A percentile compares a stretch with the other conserved stretches of the same genome.
phyloP scores from a whole-genome alignment of 2,329 filamentous ascomycete genomes.

The Gnomoniopsis smithogilvyi region DNA sequence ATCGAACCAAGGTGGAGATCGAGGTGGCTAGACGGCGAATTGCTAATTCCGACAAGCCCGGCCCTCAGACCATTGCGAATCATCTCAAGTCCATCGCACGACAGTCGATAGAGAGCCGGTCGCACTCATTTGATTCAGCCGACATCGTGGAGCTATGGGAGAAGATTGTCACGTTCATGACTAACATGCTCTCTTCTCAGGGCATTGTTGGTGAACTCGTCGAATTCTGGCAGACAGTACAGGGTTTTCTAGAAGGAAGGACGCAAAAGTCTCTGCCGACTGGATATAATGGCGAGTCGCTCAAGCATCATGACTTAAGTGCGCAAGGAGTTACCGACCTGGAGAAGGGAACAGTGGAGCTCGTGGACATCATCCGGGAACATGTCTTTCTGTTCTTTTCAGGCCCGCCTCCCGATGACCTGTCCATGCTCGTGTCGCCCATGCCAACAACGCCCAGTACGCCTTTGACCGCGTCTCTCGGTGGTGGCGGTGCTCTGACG shows the following conservation, averaged over 20 bases:
- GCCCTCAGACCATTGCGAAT: conserved; percentile 64
- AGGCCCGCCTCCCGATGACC: conserved; percentile 84
- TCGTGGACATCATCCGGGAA: conserved; percentile 81
- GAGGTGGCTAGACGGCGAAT: conserved; percentile 84
- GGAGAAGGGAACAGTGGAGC: conserved; percentile 72
- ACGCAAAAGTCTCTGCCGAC: conserved; percentile 76
- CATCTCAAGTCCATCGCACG: conserved; percentile 73
- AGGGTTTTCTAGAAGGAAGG: conserved; percentile 84
- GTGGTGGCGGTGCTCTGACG: conserved; percentile 36
- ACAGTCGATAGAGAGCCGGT: conserved; percentile 59
- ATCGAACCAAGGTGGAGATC: conserved; percentile 87
- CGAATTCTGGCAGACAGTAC: conserved; percentile 90
- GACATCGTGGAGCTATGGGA: conserved; percentile 93
- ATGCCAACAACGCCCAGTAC: conserved; percentile 66
- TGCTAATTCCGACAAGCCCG: conserved; percentile 69
- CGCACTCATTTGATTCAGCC: conserved; percentile 68
- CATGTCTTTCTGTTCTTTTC: conserved; percentile 79
- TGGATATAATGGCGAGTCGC: conserved; percentile 79
- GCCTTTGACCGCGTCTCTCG: conserved; percentile 51
- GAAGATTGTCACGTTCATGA: conserved; percentile 73
- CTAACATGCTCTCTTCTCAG: conserved; percentile 68
- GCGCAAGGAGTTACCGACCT: conserved; percentile 67
- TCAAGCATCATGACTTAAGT: conserved; percentile 76
- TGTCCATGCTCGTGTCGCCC: conserved; percentile 83
- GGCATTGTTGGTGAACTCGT: conserved; percentile 86